Base-by-base conservation (phyloP, 306 rosid genomes). In the Echinosophora koreensis region DNA sequence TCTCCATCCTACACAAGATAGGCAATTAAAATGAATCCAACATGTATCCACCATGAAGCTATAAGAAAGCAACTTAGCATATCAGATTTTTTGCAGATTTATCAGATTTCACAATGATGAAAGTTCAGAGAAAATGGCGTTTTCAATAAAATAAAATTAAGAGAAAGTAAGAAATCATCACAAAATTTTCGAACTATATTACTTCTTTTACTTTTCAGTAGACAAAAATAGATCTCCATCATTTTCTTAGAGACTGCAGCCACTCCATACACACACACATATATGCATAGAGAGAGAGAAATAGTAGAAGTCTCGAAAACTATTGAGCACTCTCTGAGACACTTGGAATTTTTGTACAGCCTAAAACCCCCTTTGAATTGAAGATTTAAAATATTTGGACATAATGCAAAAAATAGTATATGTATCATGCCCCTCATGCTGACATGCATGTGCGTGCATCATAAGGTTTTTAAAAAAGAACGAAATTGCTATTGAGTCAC, bases 61-160 rank as follows among this genome's bases (percentile, higher is more conserved):
- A 49, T 67, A 65, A 64, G 84, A 86, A 86, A 83, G 91, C 85
- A 81, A 72, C 84, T 82, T 66, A 69, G 86, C 75, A 56, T 71
- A 84, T 62, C 93, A 74, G 87, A 85, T 77, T 56, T 83, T 77
- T 84, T 71, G 81, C 90, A 91, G 92, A 89, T 74, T 84, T 82
- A 86, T 83, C 90, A 88, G 89, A 84, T 87, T 83, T 85, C 87
- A 80, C 79, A 81, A 91, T 91, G 80, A 93, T 85, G 87, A 88
- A 79, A 71, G 68, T 60, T 80, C 72, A 80, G 78, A 84, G 75
- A 81, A 82, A 78, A 66, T 83, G 73, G 71, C 70, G 63, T 61
- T 76, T 80, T 83, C 80, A 76, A 44, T 37, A 54, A 58, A 64
- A 56, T 56, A 55, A 62, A 67, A 44, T 81, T 52, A 66, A 28